Evolutionary conservation across 1,284 basidiomycete genomes (phyloP), one percentile per base, ranked within the genome.

Genomic region (Coniferiporia weirii): DNA sequence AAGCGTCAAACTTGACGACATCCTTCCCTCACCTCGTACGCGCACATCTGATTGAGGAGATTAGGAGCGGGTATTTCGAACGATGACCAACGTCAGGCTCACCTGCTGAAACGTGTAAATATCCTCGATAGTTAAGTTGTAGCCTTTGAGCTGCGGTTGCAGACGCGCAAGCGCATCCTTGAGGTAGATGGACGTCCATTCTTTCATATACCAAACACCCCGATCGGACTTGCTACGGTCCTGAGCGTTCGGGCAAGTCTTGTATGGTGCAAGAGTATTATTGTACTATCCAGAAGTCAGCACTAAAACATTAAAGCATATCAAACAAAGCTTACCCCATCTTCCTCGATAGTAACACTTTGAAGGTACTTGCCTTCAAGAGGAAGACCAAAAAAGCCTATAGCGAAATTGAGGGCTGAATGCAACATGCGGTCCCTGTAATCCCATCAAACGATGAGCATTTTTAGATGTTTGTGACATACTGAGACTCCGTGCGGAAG

Each of bases 401-500:
- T 76, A 1, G 90, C 91, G 67, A 94, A 93, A 70, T 94, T 93
- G 63, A 88, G 70, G 0, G 90, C 89, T 5, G 91, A 93, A 34
- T 86, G 77, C 27, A 90, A 79, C 90, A 93, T 93, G 32, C 91
- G 87, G 70, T 93, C 84, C 68, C 87, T 84, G 64, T 12, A 54
- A 19, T 34, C 51, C 44, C 61, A 45, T 57, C 8, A 15, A 32
- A 27, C 47, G 13, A 53, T 40, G 17, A 40, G 13, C 13, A 19
- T 32, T 4, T 49, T 13, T 58, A n/a, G 12, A 62, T 44, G n/a
- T 17, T 67, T 15, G 53, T 66, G 63, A 68, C 86, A 64, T 72
- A 91, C 82, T 93, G 88, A 2, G 90, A 92, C 71, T 91, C 91
- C 0, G 93, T 94, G 50, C 94, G 84, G 74, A 95, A 93, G 10